Conservation (phyloP, 768 basidiomycete genomes). For the Hericium erinaceus region DNA sequence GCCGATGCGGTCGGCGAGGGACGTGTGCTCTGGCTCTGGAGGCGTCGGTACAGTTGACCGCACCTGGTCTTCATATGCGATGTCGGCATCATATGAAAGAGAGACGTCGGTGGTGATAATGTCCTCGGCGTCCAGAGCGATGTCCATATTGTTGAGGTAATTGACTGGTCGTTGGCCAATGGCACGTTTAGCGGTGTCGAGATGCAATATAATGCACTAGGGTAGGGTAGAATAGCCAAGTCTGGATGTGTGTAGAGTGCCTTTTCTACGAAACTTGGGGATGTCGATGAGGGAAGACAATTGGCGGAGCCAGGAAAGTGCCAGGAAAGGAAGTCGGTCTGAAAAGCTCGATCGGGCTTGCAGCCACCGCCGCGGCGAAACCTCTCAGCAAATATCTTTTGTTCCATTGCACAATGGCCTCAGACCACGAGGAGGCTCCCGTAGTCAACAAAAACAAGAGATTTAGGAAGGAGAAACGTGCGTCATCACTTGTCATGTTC, state of each 20-base stretch:
- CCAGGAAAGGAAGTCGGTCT: background rate
- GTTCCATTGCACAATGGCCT: background rate
- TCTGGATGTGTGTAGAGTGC: no score
- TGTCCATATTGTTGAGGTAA: background rate
- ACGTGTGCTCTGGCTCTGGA: constrained; percentile 12
- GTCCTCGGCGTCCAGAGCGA: background rate
- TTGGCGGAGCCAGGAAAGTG: background rate
- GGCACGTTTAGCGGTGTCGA: no score
- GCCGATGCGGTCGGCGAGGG: constrained; percentile 61
- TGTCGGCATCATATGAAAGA: constrained; percentile 47
- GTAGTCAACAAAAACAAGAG: constrained; percentile 75
- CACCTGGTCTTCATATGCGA: constrained; percentile 50
- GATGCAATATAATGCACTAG: no score
- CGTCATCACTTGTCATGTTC: constrained; percentile 22
- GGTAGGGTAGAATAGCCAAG: no score
- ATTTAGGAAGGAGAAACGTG: constrained; percentile 93
- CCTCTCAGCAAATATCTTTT: no score
- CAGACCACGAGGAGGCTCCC: constrained; percentile 3
- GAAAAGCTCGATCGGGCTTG: no score
- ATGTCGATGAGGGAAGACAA: background rate
- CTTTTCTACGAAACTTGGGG: background rate
- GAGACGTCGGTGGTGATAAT: constrained; percentile 2
- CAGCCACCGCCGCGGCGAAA: no score
- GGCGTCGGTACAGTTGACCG: constrained; percentile 15
- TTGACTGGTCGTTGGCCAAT: background rate